These are phyloP conservation scores for Debaryomycetaceae sp. DNA, from an alignment of 1,139 yeast species.

Conservation along the genomic window DNA sequence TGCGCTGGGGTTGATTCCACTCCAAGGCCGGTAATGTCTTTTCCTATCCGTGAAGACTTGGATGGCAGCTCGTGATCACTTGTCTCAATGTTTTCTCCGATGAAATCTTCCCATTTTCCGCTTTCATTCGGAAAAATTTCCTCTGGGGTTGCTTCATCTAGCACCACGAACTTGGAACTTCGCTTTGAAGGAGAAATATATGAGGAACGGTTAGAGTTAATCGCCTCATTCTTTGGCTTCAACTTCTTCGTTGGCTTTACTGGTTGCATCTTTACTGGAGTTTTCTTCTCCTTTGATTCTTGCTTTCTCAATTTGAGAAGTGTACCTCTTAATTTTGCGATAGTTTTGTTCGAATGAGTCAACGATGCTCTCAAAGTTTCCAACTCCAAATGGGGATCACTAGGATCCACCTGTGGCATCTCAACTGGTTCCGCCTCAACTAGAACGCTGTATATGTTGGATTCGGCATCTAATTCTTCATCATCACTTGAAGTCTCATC, in stretches of 20 bases:
- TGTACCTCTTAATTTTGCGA: conserved; percentile 50
- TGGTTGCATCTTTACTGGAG: conserved; percentile 2
- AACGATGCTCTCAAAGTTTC: conserved; percentile 69
- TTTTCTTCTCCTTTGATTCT: conserved; percentile 7
- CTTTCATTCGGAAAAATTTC: conserved; percentile 18
- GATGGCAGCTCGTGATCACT: conserved; percentile 1
- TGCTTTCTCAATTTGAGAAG: conserved; percentile 39
- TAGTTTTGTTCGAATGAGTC: conserved; percentile 60
- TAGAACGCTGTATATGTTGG: conserved; percentile 30
- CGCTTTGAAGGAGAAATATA: conserved; percentile 35
- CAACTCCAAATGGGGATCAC: conserved; percentile 54
- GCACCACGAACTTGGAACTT: conserved; percentile 29
- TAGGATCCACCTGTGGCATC: conserved; percentile 36
- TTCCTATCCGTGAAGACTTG: not conserved
- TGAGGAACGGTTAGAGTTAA: conserved; percentile 20
- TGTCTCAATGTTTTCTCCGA: conserved; percentile 24
- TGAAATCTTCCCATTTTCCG: conserved; percentile 42
- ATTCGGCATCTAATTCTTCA: conserved; percentile 20
- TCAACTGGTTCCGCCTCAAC: conserved; percentile 27
- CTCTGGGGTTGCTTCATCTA: conserved; percentile 21
- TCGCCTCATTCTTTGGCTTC: conserved; percentile 11
- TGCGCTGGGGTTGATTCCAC: not conserved
- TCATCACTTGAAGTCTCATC: not conserved
- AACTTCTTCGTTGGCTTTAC: conserved; percentile 17
- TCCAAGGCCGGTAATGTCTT: not conserved